Evolutionary conservation across 257 asterid genomes (phyloP).

Genomic region (Ilex aquifolium): DNA sequence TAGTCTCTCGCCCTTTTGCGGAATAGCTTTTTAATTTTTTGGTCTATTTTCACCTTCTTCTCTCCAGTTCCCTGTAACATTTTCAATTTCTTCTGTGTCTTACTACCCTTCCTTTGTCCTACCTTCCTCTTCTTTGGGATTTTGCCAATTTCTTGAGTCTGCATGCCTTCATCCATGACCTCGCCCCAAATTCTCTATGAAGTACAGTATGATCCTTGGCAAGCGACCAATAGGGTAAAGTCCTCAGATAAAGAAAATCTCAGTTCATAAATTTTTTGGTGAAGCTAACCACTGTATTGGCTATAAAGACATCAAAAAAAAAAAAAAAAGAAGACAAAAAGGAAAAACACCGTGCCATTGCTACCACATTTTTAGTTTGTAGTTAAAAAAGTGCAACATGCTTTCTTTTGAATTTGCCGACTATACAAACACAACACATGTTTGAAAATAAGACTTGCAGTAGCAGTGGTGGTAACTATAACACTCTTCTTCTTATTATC

Average conservation of each 20-base stretch:
- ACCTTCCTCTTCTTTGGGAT: slow-evolving; percentile 28
- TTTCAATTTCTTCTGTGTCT: slow-evolving; percentile 40
- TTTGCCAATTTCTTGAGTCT: slow-evolving; percentile 13
- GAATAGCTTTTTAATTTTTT: slow-evolving; percentile 44
- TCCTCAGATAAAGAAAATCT: background rate
- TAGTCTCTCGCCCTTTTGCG: slow-evolving; percentile 71
- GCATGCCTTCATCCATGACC: slow-evolving; percentile 27
- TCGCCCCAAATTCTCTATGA: background rate
- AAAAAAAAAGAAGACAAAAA: too few relatives aligned
- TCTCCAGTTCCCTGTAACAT: slow-evolving; percentile 28
- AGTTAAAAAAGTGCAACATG: too few relatives aligned
- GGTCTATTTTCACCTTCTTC: slow-evolving; percentile 40
- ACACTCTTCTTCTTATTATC: too few relatives aligned
- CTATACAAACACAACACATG: too few relatives aligned
- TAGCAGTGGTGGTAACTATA: too few relatives aligned
- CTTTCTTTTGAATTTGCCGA: too few relatives aligned
- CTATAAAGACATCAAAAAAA: too few relatives aligned
- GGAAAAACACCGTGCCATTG: too few relatives aligned
- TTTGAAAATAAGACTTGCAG: too few relatives aligned
- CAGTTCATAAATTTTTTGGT: too few relatives aligned
- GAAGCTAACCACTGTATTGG: too few relatives aligned
- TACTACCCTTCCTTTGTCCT: slow-evolving; percentile 42
- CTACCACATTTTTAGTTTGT: too few relatives aligned
- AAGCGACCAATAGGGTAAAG: background rate
- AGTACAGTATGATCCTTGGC: slow-evolving; percentile 7